phyloP scores from a whole-genome alignment of 2,329 filamentous ascomycete species.

The Ophiosphaerella korrae region DNA sequence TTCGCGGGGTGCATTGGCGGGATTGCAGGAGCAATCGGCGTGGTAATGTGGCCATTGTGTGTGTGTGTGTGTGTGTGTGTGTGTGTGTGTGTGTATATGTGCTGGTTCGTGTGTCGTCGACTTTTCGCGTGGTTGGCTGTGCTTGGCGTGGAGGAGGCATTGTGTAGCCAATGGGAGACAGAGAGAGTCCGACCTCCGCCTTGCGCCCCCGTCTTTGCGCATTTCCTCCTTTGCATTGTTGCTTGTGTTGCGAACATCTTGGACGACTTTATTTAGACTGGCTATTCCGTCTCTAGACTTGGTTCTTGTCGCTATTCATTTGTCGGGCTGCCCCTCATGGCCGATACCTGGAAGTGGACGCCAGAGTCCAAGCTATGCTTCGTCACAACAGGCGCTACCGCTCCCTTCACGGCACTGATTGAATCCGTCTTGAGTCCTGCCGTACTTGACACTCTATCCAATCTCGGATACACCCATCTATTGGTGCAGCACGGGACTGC shows the following conservation, averaged over 20 bases:
- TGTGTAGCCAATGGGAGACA: constrained; percentile 23
- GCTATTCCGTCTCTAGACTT: too few species aligned
- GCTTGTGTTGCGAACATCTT: not conserved
- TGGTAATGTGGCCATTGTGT: constrained; percentile 45
- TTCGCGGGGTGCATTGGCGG: constrained; percentile 32
- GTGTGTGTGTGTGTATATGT: constrained; percentile 11
- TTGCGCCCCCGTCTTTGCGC: not conserved
- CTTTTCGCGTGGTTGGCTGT: constrained; percentile 36
- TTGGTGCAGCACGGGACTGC: constrained; percentile 81
- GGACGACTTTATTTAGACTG: not conserved
- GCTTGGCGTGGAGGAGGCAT: constrained; percentile 33
- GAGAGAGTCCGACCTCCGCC: constrained; percentile 30
- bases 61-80: constrained; percentile 8
- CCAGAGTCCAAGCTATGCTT: constrained; percentile 64
- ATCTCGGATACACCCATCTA: constrained; percentile 70
- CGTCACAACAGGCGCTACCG: constrained; percentile 91
- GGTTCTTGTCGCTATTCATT: not conserved
- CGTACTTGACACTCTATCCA: constrained; percentile 67
- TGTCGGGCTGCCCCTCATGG: constrained; percentile 10
- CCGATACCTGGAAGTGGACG: constrained; percentile 26
- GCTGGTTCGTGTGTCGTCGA: constrained; percentile 25
- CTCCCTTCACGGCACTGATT: constrained; percentile 76
- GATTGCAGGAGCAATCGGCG: constrained; percentile 39
- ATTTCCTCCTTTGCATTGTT: not conserved
- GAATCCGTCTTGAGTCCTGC: constrained; percentile 63